A percentile compares a stretch with the other conserved stretches of the same genome.
Evolutionary conservation across 768 basidiomycete genomes (phyloP).

Genomic region (Mycena pura): DNA sequence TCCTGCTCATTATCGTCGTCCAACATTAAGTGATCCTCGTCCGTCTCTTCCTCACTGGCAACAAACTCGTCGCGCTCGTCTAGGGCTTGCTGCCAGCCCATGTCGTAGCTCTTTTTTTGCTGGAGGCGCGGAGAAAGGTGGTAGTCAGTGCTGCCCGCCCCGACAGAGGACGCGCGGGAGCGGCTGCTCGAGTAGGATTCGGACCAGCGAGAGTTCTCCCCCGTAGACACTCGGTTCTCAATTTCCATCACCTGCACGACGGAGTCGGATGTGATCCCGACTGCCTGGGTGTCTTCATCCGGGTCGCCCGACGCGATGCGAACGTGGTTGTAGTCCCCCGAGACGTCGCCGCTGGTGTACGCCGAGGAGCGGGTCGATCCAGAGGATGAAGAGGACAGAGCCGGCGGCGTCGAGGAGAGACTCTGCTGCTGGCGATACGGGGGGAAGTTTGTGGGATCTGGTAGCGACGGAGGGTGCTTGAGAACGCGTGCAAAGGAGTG

Average conservation of each 20-base stretch:
- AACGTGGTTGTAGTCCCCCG: constrained; percentile 68
- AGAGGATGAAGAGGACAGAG: constrained; percentile 77
- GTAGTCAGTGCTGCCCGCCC: constrained; percentile 46
- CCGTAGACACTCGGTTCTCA: constrained; percentile 53
- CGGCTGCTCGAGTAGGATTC: constrained; percentile 70
- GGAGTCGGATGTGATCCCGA: constrained; percentile 72
- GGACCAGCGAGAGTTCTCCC: constrained; percentile 80
- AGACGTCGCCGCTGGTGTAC: constrained; percentile 72
- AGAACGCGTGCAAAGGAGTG: constrained; percentile 49
- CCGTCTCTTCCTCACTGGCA: constrained; percentile 64
- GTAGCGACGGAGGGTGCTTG: constrained; percentile 50
- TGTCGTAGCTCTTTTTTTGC: constrained; percentile 77
- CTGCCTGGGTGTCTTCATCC: constrained; percentile 58
- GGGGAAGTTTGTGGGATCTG: constrained; percentile 73
- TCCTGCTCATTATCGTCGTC: constrained; percentile 57
- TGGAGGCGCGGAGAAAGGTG: constrained; percentile 56
- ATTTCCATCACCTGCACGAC: constrained; percentile 66
- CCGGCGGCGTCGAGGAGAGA: constrained; percentile 54
- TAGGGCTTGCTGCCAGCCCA: constrained; percentile 69
- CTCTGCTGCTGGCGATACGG: constrained; percentile 61
- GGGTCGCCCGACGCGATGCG: constrained; percentile 70
- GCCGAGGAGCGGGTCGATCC: constrained; percentile 79
- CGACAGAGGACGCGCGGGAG: constrained; percentile 75
- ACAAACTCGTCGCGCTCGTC: constrained; percentile 75
- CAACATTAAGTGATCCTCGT: constrained; percentile 54